Percentiles rank a stretch among this genome's conserved stretches.
Evolutionary conservation across 2,329 filamentous ascomycete genomes (phyloP).

Genomic region (Aspergillus flavus): DNA sequence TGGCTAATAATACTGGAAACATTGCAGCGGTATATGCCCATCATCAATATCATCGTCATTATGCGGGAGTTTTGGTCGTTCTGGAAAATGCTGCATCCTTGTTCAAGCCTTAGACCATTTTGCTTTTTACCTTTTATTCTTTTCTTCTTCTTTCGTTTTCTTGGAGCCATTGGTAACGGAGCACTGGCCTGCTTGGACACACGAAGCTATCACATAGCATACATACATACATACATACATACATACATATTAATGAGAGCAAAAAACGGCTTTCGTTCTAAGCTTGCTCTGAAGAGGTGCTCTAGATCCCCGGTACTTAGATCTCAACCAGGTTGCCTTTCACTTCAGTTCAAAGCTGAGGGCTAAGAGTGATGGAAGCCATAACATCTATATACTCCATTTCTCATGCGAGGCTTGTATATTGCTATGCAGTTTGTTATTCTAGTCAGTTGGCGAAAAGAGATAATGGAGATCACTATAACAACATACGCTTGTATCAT

Average conservation of each 20-base stretch:
- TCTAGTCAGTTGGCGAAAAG: too few species aligned
- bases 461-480: too few species aligned
- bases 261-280: not conserved
- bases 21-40: not conserved
- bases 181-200: not conserved
- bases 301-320: not conserved
- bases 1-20: constrained; percentile 1
- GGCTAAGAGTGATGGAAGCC: not conserved
- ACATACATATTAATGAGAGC: not conserved
- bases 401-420: too few species aligned
- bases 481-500: too few species aligned
- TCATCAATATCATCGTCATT: not conserved
- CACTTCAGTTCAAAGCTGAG: not conserved
- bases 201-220: not conserved
- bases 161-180: not conserved
- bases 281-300: not conserved
- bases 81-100: not conserved
- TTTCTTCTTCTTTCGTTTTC: not conserved
- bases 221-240: too few species aligned
- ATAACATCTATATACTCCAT: not conserved
- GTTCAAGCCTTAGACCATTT: not conserved
- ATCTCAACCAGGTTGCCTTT: not conserved
- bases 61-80: not conserved
- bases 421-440: too few species aligned
- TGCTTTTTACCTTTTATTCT: not conserved